phyloP scores from a whole-genome alignment of 2,329 filamentous ascomycete species.

The Colletotrichum euphorbiae region DNA sequence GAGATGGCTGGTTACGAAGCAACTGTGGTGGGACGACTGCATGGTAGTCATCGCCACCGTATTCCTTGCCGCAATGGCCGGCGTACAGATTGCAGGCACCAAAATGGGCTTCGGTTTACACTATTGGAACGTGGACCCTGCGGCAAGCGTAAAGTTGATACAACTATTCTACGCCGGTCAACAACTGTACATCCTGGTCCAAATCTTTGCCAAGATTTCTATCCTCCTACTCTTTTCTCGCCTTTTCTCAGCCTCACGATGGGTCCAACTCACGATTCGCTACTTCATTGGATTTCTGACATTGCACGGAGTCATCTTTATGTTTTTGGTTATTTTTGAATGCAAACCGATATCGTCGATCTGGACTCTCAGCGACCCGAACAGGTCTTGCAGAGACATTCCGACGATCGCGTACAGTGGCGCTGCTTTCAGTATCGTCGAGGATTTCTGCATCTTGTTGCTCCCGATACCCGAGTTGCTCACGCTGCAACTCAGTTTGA shows the following conservation, averaged over 20 bases:
- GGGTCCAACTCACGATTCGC: constrained; percentile 32
- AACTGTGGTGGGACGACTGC: constrained; percentile 40
- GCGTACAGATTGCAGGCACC: constrained; percentile 35
- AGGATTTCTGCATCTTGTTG: constrained; percentile 35
- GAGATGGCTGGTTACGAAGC: constrained; percentile 24
- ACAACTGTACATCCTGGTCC: constrained; percentile 43
- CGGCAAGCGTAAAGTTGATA: background rate
- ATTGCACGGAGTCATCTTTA: constrained; percentile 38
- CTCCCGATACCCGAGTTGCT: constrained; percentile 36
- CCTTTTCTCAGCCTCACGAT: constrained; percentile 30
- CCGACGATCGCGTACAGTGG: constrained; percentile 33
- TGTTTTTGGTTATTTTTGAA: constrained; percentile 41
- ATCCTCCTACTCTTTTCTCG: constrained; percentile 43
- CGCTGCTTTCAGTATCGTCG: constrained; percentile 26
- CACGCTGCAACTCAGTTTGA: constrained; percentile 17
- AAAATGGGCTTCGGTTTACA: constrained; percentile 42
- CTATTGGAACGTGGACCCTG: constrained; percentile 42
- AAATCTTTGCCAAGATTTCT: constrained; percentile 43
- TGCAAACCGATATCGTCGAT: constrained; percentile 34
- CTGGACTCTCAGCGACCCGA: constrained; percentile 27
- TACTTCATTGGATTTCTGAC: constrained; percentile 30
- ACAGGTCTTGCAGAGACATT: constrained; percentile 19
- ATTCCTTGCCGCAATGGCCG: constrained; percentile 32
- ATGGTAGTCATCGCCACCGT: constrained; percentile 18
- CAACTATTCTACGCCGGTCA: constrained; percentile 40